Percentiles rank a stretch among this genome's conserved stretches.
Evolutionary conservation across 345 rosid genomes (phyloP).

Genomic region (Eucalyptus sideroxylon): DNA sequence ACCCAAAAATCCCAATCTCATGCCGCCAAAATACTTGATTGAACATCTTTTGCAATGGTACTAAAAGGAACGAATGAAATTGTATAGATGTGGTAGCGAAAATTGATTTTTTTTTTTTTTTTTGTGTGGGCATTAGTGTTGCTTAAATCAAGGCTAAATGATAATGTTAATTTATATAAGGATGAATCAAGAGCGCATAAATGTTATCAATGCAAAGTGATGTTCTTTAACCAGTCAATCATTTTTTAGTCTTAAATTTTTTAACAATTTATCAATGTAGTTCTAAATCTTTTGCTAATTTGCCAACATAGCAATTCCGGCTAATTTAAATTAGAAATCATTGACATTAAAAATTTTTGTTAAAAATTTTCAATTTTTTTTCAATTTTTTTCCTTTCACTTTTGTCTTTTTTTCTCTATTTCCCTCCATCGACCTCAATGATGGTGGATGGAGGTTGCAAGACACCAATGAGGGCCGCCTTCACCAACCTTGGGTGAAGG

Average conservation of each 20-base stretch:
- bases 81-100: neutral
- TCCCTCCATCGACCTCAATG: neutral
- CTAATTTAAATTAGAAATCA: neutral
- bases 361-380: rapidly evolving
- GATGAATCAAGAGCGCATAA: neutral
- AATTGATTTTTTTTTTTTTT: neutral
- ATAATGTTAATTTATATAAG: neutral
- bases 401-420: neutral
- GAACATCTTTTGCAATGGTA: neutral
- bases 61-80: neutral
- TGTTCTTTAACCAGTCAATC: rapidly evolving
- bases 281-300: neutral
- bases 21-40: neutral
- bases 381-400: neutral
- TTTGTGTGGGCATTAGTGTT: neutral
- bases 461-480: rapidly evolving
- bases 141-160: neutral
- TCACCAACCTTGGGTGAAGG: neutral
- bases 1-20: neutral
- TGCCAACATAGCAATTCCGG: neutral
- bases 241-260: neutral
- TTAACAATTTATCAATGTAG: neutral
- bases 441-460: neutral
- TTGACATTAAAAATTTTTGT: neutral
- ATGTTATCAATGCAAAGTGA: neutral